Conservation (phyloP, 2,329 filamentous ascomycete species). For the Chlorencoelia australis region DNA sequence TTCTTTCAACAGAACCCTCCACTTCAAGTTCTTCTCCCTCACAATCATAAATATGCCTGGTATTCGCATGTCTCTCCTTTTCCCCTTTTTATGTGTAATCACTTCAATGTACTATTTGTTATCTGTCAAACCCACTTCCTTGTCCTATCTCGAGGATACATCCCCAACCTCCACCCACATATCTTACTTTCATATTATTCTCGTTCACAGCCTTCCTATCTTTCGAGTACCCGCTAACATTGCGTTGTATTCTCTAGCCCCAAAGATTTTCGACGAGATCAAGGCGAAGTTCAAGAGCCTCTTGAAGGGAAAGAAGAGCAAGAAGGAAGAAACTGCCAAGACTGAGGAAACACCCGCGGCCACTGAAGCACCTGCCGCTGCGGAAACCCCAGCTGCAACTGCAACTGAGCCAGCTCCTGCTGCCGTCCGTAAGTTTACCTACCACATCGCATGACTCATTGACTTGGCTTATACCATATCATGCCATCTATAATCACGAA, state of each 20-base stretch:
- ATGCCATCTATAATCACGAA: neutral
- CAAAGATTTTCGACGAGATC: constrained; percentile 22
- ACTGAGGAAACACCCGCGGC: constrained; percentile 6
- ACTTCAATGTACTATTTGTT: too few relatives aligned
- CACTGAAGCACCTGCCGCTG: constrained; percentile 3
- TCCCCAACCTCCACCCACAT: too few relatives aligned
- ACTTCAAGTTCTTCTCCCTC: too few relatives aligned
- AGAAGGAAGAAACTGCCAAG: constrained; percentile 17
- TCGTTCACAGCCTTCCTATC: too few relatives aligned
- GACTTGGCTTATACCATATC: constrained; percentile 7
- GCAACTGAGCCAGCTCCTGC: constrained; percentile 14
- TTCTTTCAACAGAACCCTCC: too few relatives aligned
- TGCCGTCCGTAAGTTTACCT: constrained; percentile 10
- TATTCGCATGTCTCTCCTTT: too few relatives aligned
- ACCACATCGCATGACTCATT: constrained; percentile 1
- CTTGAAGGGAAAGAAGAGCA: constrained; percentile 21
- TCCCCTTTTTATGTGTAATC: too few relatives aligned
- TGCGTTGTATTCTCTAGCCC: constrained; percentile 15
- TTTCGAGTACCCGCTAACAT: too few relatives aligned
- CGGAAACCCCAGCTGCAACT: constrained; percentile 13
- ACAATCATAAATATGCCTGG: too few relatives aligned
- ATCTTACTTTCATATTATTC: too few relatives aligned
- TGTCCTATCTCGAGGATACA: too few relatives aligned
- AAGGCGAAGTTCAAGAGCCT: constrained; percentile 26
- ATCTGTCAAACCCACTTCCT: too few relatives aligned